Base-by-base conservation (phyloP, 352 stramenopile genomes). In the Globisporangium megalacanthum region DNA sequence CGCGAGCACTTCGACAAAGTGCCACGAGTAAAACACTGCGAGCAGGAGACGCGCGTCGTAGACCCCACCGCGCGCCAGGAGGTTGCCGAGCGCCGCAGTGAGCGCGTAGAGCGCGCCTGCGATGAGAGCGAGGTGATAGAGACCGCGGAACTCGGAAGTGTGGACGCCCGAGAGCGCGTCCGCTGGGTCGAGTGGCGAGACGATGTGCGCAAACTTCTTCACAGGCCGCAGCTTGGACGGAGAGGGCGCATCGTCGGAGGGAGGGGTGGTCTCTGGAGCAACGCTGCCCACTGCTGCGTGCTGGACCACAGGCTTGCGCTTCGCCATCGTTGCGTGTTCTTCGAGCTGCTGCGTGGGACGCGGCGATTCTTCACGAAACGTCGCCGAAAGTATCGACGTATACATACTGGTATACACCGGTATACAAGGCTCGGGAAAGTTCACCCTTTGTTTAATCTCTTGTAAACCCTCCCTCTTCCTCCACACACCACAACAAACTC, bases 61-160 rank as follows among this genome's bases (percentile, higher is more conserved):
- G 3, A 87, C 55, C 6, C 79, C 68, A 42, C 81, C 81, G 37
- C 66, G 69, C 35, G 68, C 69, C 7, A 77, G 54, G 49, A 86
- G 44, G 44, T 89, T 88, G 33, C 65, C 75, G 41, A 87, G 69
- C 46, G 75, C 71, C 46, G 79, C 77, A 46, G 65, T 81, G 52
- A 88, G 69, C 20, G 77, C 73, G 75, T 89, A 92, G 35, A 92
- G 63, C 49, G 57, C 72, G 22, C 73, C 75, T 11, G 72, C 58
- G 57, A 92, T 74, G 61, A 88, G 79, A 29, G 79, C 77, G 25
- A 92, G 53, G 64, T 92, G 88, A 77, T 89, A 92, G 57, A 88
- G 73, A 5, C 78, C 79, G 17, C 79, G 77, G 52, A 92, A 92
- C 60, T 89, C 77, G 66, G 77, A 88, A 64, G 69, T 77, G 71